Evolutionary conservation across 2,329 filamentous ascomycete species (phyloP), one percentile per base, ranked within the genome.

Genomic region (Triangularia setosa): DNA sequence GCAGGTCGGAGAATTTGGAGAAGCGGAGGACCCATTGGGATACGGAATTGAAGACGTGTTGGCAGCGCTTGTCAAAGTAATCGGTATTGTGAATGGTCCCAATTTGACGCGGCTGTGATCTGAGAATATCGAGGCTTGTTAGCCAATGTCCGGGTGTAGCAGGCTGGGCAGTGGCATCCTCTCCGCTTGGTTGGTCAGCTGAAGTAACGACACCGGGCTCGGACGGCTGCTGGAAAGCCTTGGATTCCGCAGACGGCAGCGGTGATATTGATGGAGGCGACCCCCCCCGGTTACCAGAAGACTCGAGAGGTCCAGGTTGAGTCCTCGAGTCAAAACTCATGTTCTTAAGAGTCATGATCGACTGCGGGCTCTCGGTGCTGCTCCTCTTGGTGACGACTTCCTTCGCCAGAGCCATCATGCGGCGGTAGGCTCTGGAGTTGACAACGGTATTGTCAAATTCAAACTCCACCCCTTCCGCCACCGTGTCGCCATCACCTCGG

Each of bases 21-120:
- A 98, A 99, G 73, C 95, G 91, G 70, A 97, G 80, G 60, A 98
- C 93, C 94, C 95, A 99, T 79, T 96, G 93, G 76, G 97, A 93
- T 52, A 97, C 92, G 75, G 97, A 93, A 70, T 93, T 90, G 78
- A 92, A 98, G 53, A 99, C 87, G 76, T 96, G 90, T 75, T 97
- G 92, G 75, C 94, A 98, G 35, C 93, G 90, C 71, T 87, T 87
- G 73, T 97, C 92, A 74, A 98, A 98, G 81, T 97, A 93, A 78
- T 97, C 93, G 75, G 97, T 93, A 73, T 97, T 92, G 69, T 87
- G 87, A 66, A 93, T 83, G 11, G 30, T 2, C 14, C 30, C 30
- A 11, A 35, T 11, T 14, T 35, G 30, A 11, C 9, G 11, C 4
- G 8, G 30, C 12, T 35, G 30, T 7, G 30, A 11, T 35, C 12